Evolutionary conservation across 2,329 filamentous ascomycete genomes (phyloP).

Genomic region (Fusarium hainanense): DNA sequence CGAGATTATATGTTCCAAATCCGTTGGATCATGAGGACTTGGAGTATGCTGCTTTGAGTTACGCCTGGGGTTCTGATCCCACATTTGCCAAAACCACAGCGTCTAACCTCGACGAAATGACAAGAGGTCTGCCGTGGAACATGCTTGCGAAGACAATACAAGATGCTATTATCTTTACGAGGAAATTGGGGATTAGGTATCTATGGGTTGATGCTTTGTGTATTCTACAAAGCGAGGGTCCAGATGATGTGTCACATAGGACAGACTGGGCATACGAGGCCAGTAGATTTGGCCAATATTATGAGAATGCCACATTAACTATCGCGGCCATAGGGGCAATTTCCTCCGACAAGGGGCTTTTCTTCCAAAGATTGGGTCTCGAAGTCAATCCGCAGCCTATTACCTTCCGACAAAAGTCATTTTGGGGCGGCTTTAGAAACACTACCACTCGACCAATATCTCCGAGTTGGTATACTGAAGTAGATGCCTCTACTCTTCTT

Average conservation of each 20-base stretch:
- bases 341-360: slow-evolving; percentile 2
- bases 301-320: neutral
- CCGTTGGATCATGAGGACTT: neutral
- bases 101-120: slow-evolving; percentile 1
- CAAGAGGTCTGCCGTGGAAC: neutral
- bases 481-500: neutral
- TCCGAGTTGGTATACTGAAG: neutral
- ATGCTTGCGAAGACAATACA: neutral
- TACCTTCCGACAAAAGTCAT: neutral
- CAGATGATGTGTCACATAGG: neutral
- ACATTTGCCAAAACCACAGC: neutral
- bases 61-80: neutral
- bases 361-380: neutral
- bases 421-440: neutral
- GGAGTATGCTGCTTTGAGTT: slow-evolving; percentile 8
- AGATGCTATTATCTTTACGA: neutral
- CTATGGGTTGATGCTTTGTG: slow-evolving; percentile 11
- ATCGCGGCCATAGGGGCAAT: neutral
- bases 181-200: neutral
- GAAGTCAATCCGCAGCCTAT: neutral
- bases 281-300: slow-evolving; percentile 6
- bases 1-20: neutral
- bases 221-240: slow-evolving; percentile 3
- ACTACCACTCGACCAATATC: neutral
- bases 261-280: slow-evolving; percentile 9